Base-by-base conservation (phyloP, 306 rosid species). In the Erythrophleum fordii region DNA sequence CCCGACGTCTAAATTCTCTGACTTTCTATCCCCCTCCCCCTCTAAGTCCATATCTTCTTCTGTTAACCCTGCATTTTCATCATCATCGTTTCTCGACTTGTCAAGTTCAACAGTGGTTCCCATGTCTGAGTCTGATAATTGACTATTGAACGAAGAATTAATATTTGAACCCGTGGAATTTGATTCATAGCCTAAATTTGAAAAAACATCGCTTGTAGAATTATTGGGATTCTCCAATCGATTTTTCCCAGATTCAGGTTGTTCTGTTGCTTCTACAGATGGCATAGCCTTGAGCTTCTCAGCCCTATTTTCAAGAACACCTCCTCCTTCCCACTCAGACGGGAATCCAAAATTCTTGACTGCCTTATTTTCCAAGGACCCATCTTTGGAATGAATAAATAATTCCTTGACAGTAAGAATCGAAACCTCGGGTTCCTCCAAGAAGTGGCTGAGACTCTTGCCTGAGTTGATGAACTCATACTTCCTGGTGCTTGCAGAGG, bases 361-460 rank as follows among this genome's bases (percentile, higher is more conserved):
- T 14, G 12, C 77, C 2, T 29, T 34, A 45, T 37, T 75, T 22
- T 81, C 69, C 45, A 69, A 35, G 18, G 73, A 39, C 72, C 25
- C 70, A 16, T 74, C 70, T 25, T 73, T 67, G 3, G 86, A 68
- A 44, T 55, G 82, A 81, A 83, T 35, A 37, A 69, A 76, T 26
- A 85, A 73, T 58, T 85, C 93, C 53, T 82, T 70, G 67, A 90
- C 88, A 28, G 75, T 60, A 23, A 89, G 80, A 86, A 67, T 90
- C 61, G 69, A 78, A 76, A 80, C 87, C 75, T 85, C 73, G 0
- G 86, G 76, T 87, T 89, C 86, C 79, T 93, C 93, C 77, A 87
- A 56, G 78, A 88, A 76, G 61, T 82, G 86, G 76, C 89, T 90
- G 35, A 75, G 69, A 81, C 68, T 85, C 46, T 85, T 80, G 20